Conservation (phyloP, 192 early-diverging fungal species). For the Jimgerdemannia flammicorona region DNA sequence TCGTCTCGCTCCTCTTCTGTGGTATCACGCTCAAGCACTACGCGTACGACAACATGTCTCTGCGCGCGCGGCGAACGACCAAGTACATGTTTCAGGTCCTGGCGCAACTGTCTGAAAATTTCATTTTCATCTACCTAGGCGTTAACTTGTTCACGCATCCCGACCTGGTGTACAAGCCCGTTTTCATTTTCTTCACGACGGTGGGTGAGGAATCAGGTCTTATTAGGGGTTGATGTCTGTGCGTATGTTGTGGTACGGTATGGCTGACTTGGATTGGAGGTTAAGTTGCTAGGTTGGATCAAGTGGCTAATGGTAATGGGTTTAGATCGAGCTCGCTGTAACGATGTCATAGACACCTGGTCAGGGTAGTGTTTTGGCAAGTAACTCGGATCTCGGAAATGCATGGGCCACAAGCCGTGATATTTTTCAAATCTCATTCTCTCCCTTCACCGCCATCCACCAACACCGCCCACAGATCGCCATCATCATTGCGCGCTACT, state of each 20-base stretch:
- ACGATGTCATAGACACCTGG: too few relatives aligned
- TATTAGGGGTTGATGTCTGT: constrained; percentile 28
- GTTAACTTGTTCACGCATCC: constrained; percentile 85
- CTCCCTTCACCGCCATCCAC: background rate
- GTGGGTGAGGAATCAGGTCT: constrained; percentile 35
- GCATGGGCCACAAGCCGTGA: background rate
- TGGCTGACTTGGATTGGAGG: too few relatives aligned
- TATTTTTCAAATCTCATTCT: background rate
- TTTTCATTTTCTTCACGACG: constrained; percentile 73
- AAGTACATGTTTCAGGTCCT: constrained; percentile 92
- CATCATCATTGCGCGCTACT: constrained; percentile 84
- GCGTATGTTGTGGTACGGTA: background rate
- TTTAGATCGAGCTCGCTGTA: too few relatives aligned
- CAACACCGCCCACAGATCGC: constrained; percentile 44
- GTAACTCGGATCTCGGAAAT: background rate
- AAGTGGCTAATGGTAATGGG: too few relatives aligned
- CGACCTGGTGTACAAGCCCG: constrained; percentile 66
- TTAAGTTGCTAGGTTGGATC: too few relatives aligned
- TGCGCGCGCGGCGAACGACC: constrained; percentile 73
- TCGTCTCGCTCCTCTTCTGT: constrained; percentile 91
- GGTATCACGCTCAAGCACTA: constrained; percentile 94
- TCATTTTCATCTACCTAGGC: constrained; percentile 96
- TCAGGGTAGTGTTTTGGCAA: too few relatives aligned
- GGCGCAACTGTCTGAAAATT: constrained; percentile 91
- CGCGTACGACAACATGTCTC: constrained; percentile 86